Evolutionary conservation across 2,329 filamentous ascomycete species (phyloP).

Genomic region (Claviceps sp.): DNA sequence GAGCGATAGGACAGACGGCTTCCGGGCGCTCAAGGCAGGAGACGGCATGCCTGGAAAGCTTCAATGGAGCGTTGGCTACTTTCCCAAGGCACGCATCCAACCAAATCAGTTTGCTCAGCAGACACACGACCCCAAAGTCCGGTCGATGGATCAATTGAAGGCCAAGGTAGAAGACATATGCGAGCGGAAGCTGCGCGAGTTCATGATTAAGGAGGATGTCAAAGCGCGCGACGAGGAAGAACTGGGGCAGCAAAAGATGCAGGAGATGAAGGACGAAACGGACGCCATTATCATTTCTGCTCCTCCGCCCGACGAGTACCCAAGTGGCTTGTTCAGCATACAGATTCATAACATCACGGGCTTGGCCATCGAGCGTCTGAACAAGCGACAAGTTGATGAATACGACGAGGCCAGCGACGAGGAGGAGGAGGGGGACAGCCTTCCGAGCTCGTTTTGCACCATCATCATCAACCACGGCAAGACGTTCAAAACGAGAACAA

Average conservation of each 20-base stretch:
- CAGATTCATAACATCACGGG: constrained; percentile 63
- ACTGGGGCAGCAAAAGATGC: constrained; percentile 52
- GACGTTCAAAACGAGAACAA: constrained; percentile 57
- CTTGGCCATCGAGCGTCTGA: constrained; percentile 46
- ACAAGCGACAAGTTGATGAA: constrained; percentile 37
- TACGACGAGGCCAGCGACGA: constrained; percentile 36
- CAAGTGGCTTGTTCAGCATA: constrained; percentile 54
- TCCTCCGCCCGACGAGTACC: constrained; percentile 47
- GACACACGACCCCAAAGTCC: constrained; percentile 43
- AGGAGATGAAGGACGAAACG: constrained; percentile 48
- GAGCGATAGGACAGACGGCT: constrained; percentile 49
- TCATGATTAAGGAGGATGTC: constrained; percentile 31
- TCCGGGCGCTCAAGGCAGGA: constrained; percentile 49
- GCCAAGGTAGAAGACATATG: constrained; percentile 40
- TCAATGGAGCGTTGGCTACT: constrained; percentile 60
- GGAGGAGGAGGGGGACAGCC: constrained; percentile 48
- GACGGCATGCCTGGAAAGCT: constrained; percentile 57
- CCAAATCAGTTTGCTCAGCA: constrained; percentile 48
- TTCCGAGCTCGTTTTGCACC: constrained; percentile 59
- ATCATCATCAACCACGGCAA: constrained; percentile 62
- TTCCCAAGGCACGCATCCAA: constrained; percentile 51
- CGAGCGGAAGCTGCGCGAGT: constrained; percentile 52
- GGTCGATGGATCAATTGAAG: constrained; percentile 44
- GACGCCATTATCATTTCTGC: constrained; percentile 56
- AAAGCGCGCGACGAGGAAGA: constrained; percentile 43